A percentile compares a stretch with the other conserved stretches of the same genome.
These are phyloP conservation scores for Eustoma russellianum DNA, from an alignment of 257 asterid species.

Conservation along the genomic window DNA sequence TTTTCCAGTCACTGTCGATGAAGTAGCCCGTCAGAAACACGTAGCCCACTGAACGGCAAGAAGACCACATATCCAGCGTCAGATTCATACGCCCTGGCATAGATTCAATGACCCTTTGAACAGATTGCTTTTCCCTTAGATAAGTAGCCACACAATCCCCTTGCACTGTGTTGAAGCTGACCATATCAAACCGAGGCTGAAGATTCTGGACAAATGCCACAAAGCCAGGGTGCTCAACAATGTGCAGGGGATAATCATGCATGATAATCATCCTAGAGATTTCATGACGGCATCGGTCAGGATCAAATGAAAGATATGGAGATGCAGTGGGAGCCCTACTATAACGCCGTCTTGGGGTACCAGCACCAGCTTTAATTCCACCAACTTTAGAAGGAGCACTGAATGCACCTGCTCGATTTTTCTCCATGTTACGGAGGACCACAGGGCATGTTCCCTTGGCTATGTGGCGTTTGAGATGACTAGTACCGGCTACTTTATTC, in stretches of 20 bases:
- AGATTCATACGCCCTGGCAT: constrained; percentile 81
- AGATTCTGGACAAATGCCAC: constrained; percentile 71
- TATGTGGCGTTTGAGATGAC: constrained; percentile 97
- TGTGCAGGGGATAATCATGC: constrained; percentile 97
- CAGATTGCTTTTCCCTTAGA: constrained; percentile 62
- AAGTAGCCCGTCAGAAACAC: constrained; percentile 76
- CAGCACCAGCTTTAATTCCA: constrained; percentile 24
- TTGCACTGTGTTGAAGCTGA: constrained; percentile 83
- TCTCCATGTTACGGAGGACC: constrained; percentile 58
- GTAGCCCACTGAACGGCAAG: constrained; percentile 51
- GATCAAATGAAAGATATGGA: constrained; percentile 57
- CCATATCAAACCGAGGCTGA: constrained; percentile 94
- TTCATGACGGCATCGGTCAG: constrained; percentile 81
- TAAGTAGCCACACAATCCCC: constrained; percentile 91
- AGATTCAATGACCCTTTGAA: constrained; percentile 67
- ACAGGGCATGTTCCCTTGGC: constrained; percentile 90
- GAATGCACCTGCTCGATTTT: constrained; percentile 34
- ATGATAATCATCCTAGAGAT: constrained; percentile 80
- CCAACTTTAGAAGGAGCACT: constrained; percentile 71
- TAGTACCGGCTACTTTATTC: constrained; percentile 90
- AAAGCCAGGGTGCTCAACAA: constrained; percentile 94
- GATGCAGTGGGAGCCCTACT: constrained; percentile 40
- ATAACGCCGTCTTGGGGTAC: constrained; percentile 65
- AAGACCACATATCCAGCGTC: constrained; percentile 81
- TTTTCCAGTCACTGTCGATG: constrained; percentile 82